A percentile compares a stretch with the other conserved stretches of the same genome.
phyloP scores from a whole-genome alignment of 352 stramenopile genomes.

The Phytophthora parvispora region DNA sequence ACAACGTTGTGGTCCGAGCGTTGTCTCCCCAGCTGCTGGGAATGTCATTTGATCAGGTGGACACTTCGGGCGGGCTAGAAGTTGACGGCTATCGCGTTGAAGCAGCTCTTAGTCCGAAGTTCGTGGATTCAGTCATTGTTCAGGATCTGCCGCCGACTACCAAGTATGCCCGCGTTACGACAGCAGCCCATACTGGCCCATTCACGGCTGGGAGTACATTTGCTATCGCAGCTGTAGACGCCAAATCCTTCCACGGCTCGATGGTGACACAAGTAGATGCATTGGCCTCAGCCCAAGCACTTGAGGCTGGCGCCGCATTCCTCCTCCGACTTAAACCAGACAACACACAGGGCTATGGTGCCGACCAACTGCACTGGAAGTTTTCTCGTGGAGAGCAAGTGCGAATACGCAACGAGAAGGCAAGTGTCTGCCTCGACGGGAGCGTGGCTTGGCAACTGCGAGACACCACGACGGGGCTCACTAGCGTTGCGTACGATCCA shows the following conservation, averaged over 20 bases:
- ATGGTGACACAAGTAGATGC: conserved; percentile 60
- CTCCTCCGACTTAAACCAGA: conserved; percentile 61
- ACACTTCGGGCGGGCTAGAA: conserved; percentile 54
- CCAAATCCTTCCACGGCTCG: conserved; percentile 52
- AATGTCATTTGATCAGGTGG: conserved; percentile 73
- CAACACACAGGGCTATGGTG: conserved; percentile 39
- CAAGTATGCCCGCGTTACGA: conserved; percentile 75
- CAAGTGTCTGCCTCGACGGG: conserved; percentile 74
- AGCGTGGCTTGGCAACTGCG: conserved; percentile 60
- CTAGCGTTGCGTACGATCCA: conserved; percentile 38
- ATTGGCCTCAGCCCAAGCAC: conserved; percentile 47
- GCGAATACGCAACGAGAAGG: conserved; percentile 63
- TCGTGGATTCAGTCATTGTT: conserved; percentile 14
- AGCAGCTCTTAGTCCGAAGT: conserved; percentile 21
- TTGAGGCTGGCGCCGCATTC: conserved; percentile 48
- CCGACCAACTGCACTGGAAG: conserved; percentile 32
- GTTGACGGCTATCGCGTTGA: conserved; percentile 76
- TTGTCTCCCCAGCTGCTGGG: conserved; percentile 53
- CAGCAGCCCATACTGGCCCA: conserved; percentile 68
- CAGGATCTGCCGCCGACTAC: conserved; percentile 44
- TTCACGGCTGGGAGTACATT: conserved; percentile 75
- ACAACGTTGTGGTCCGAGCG: conserved; percentile 49
- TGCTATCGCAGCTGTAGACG: conserved; percentile 62
- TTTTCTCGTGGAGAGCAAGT: conserved; percentile 78
- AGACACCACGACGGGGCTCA: conserved; percentile 38